A percentile compares a stretch with the other conserved stretches of the same genome.
Evolutionary conservation across 192 early-diverging fungal genomes (phyloP).

Genomic region (Mortierella antarctica): DNA sequence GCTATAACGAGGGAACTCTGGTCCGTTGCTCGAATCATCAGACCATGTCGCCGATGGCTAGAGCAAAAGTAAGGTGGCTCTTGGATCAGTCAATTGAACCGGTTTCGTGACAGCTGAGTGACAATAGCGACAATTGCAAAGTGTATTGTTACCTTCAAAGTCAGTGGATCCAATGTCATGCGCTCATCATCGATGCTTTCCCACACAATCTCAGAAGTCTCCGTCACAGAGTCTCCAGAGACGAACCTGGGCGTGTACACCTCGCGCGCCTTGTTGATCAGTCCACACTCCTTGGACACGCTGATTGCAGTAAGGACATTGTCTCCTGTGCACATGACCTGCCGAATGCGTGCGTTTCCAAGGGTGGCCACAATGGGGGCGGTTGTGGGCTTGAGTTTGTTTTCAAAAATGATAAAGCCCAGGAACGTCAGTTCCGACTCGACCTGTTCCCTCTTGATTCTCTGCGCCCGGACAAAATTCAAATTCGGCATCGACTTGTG

Average conservation of each 20-base stretch:
- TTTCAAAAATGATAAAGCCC: constrained; percentile 98
- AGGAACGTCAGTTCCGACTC: constrained; percentile 89
- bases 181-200: constrained; percentile 68
- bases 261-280: constrained; percentile 78
- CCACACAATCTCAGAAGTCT: constrained; percentile 75
- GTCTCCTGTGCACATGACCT: constrained; percentile 99
- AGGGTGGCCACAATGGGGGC: constrained; percentile 81
- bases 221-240: constrained; percentile 58
- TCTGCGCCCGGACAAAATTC: constrained; percentile 80
- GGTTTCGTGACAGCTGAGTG: too few relatives aligned
- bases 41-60: constrained; percentile 19
- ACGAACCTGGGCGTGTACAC: constrained; percentile 86
- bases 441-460: constrained; percentile 84
- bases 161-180: constrained; percentile 53
- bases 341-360: constrained; percentile 85
- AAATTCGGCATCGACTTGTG: constrained; percentile 77
- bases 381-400: constrained; percentile 95
- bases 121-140: not conserved
- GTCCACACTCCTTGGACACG: constrained; percentile 92
- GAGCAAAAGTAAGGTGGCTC: not conserved
- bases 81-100: too few relatives aligned
- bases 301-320: constrained; percentile 96
- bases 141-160: constrained; percentile 51
- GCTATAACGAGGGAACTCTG: constrained; percentile 46
- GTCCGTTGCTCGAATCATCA: constrained; percentile 23